Evolutionary conservation across 371 early-diverging fungal genomes (phyloP).

Genomic region (Rhizopus stolonifer): DNA sequence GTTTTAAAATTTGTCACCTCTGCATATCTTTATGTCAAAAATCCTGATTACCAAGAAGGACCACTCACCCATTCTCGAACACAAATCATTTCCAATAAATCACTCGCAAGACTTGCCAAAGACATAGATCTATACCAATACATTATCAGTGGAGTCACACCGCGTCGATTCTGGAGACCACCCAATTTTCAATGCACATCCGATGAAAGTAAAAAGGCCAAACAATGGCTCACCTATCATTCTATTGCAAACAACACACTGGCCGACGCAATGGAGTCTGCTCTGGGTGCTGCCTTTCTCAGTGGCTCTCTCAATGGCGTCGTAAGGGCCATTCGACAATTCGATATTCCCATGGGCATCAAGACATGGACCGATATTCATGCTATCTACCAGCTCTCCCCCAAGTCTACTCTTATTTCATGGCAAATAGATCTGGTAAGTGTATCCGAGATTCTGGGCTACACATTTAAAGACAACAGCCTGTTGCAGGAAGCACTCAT

Average conservation of each 20-base stretch:
- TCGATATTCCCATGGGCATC: constrained; percentile 54
- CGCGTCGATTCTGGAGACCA: constrained; percentile 58
- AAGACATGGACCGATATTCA: constrained; percentile 46
- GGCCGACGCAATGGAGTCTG: constrained; percentile 88
- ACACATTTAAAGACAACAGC: constrained; percentile 67
- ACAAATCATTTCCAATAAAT: constrained; percentile 70
- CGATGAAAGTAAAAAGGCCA: constrained; percentile 33
- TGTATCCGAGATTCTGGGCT: constrained; percentile 62
- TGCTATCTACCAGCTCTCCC: background rate
- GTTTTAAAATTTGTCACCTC: constrained; percentile 83
- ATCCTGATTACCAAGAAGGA: constrained; percentile 77
- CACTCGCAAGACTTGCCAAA: constrained; percentile 58
- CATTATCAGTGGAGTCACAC: constrained; percentile 53
- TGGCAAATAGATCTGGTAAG: constrained; percentile 14
- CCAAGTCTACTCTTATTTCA: constrained; percentile 14
- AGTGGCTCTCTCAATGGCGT: constrained; percentile 60
- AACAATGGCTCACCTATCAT: constrained; percentile 27
- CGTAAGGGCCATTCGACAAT: constrained; percentile 48
- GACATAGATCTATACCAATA: constrained; percentile 52
- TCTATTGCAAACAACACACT: constrained; percentile 74
- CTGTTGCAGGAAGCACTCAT: constrained; percentile 82
- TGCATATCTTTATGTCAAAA: constrained; percentile 68
- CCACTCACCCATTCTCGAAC: constrained; percentile 67
- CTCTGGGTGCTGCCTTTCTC: constrained; percentile 79
- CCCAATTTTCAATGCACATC: constrained; percentile 33